Evolutionary conservation across 768 basidiomycete species (phyloP), one percentile per base, ranked within the genome.

Genomic region (Hericium coralloides): DNA sequence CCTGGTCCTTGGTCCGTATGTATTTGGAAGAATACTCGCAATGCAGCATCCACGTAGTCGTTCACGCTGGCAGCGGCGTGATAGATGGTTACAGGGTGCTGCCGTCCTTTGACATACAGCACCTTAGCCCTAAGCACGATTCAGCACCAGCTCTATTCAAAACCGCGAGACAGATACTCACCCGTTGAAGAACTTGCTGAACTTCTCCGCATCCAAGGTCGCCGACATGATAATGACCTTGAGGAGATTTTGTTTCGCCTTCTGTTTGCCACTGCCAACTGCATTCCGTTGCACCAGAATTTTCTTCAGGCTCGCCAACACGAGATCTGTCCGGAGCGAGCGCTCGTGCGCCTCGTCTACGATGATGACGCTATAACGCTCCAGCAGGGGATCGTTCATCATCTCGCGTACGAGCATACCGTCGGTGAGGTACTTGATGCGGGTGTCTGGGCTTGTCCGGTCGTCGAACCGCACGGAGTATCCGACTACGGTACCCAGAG

Each of bases 311-410:
- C 84, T 91, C 1, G 95, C 86, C 41, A 98, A 80, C n/a, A 98
- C 76, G 53, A 99, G 75, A 69, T 99, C 97, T 6, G 97, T 99
- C 41, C 95, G 81, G 26, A 99, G 73, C 0, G 93, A 95, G 56
- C 97, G 81, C 68, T 99, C 97, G 71, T 99, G 97, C 0, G 97
- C 97, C 69, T 99, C 97, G 64, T 99, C 97, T 45, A 99, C 85
- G 56, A 98, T 78, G 53, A 99, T 77, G 31, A 94, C 82, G 66
- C 89, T 88, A 72, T 98, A 99, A 57, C 78, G 78, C 54, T 82
- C 83, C 49, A 98, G 76, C 36, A 87, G 68, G 15, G 82, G 76
- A 67, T 95, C 92, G 45, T 80, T 82, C 59, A 95, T 78, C 52
- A 95, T 80, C 76, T 99, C 97, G 45, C 94, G 83, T 45, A 95